Conservation (phyloP, 1,284 basidiomycete species). For the Cryptococcus sp. region DNA sequence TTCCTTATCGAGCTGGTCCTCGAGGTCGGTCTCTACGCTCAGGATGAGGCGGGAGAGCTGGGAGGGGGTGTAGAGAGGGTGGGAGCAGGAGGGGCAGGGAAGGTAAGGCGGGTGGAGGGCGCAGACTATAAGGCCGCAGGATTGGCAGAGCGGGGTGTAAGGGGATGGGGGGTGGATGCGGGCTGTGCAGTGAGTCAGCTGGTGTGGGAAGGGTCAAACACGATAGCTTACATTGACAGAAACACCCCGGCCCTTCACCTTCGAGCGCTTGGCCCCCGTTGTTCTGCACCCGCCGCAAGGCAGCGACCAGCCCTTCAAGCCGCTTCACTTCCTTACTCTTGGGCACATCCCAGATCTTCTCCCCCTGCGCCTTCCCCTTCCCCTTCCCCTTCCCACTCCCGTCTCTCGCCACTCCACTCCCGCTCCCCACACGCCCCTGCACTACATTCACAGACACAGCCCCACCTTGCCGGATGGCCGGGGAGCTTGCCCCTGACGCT, state of each 20-base stretch:
- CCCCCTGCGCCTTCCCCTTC: constrained; percentile 14
- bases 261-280: constrained; percentile 30
- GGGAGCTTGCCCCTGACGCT: constrained; percentile 4
- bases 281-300: constrained; percentile 30
- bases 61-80: constrained; percentile 35
- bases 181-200: constrained; percentile 35
- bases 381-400: constrained; percentile 16
- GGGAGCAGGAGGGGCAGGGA: constrained; percentile 50
- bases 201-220: not conserved
- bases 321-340: constrained; percentile 40
- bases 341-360: constrained; percentile 45
- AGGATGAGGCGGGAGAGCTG: constrained; percentile 41
- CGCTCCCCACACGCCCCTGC: not conserved
- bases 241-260: constrained; percentile 36
- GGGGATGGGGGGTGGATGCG: constrained; percentile 47
- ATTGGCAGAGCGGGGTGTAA: constrained; percentile 48
- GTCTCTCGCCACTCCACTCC: constrained; percentile 17
- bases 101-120: constrained; percentile 42
- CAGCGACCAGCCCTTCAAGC: constrained; percentile 35
- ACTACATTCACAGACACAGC: constrained; percentile 25
- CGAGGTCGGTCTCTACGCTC: constrained; percentile 38
- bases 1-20: constrained; percentile 35
- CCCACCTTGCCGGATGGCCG: constrained; percentile 17
- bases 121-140: constrained; percentile 49
- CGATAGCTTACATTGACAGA: constrained; percentile 49